These are phyloP conservation scores for Galerina sulciceps DNA, from an alignment of 768 basidiomycete genomes.

Conservation along the genomic window DNA sequence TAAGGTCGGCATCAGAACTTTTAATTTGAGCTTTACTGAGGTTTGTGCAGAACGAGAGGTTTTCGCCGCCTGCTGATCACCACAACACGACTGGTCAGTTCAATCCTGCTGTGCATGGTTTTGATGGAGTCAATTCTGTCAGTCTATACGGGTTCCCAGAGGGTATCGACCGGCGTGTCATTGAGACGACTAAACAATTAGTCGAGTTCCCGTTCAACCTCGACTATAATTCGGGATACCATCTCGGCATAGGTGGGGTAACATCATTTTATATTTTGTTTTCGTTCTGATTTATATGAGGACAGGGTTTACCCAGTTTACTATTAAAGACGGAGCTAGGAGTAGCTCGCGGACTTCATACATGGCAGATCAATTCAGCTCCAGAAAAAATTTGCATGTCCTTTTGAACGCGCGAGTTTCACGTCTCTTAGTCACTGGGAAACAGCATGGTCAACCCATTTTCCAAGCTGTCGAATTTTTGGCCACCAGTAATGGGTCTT, in stretches of 20 bases:
- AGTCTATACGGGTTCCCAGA: conserved; percentile 28
- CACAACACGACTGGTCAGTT: conserved; percentile 36
- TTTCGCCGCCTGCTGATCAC: conserved; percentile 29
- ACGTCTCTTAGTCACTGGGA: conserved; percentile 18
- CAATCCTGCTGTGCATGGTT: conserved; percentile 32
- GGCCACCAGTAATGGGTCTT: not conserved
- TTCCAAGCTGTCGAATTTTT: conserved; percentile 28
- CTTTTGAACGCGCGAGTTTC: conserved; percentile 30
- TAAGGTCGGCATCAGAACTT: conserved; percentile 21
- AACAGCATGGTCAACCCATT: conserved; percentile 11
- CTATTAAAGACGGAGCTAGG: conserved; percentile 30
- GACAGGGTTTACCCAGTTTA: conserved; percentile 32
- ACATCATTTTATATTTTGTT: conserved; percentile 10
- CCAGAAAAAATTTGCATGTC: conserved; percentile 35
- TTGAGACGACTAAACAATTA: conserved; percentile 29
- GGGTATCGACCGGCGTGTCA: conserved; percentile 27
- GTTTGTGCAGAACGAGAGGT: conserved; percentile 32
- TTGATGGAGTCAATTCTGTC: conserved; percentile 26
- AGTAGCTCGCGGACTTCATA: conserved; percentile 36
- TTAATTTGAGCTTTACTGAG: not conserved
- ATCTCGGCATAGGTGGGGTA: conserved; percentile 20
- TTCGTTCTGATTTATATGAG: not conserved
- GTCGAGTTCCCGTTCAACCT: conserved; percentile 37
- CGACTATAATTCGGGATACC: conserved; percentile 39
- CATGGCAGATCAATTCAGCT: conserved; percentile 26